These are phyloP conservation scores for Jimgerdemannia lactiflua DNA, from an alignment of 192 early-diverging fungal genomes.

Conservation along the genomic window DNA sequence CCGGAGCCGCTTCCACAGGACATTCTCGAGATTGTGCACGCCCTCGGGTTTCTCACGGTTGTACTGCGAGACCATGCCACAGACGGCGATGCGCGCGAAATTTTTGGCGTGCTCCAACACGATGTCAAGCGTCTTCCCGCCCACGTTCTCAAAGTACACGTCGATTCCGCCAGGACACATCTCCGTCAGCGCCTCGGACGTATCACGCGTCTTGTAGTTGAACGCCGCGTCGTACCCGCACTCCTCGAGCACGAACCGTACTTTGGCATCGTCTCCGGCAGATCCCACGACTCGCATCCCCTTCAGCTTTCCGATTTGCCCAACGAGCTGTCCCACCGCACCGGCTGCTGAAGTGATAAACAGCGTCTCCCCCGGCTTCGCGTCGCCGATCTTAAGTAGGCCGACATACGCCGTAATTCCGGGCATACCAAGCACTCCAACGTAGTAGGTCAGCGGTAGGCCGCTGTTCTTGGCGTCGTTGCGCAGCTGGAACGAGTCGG, in stretches of 20 bases:
- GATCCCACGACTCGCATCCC: constrained; percentile 81
- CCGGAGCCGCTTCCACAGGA: constrained; percentile 53
- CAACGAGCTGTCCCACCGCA: constrained; percentile 67
- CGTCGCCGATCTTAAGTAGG: constrained; percentile 58
- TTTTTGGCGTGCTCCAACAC: constrained; percentile 64
- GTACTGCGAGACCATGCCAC: constrained; percentile 77
- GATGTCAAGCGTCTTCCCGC: constrained; percentile 73
- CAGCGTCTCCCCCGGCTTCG: constrained; percentile 80
- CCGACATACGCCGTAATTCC: constrained; percentile 76
- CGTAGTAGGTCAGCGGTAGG: constrained; percentile 51
- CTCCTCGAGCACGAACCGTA: constrained; percentile 57
- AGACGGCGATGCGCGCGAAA: constrained; percentile 65
- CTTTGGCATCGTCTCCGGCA: constrained; percentile 85
- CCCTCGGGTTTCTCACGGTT: constrained; percentile 42
- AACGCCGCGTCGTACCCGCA: constrained; percentile 81
- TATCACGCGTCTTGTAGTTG: constrained; percentile 85
- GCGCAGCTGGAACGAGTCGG: constrained; percentile 21
- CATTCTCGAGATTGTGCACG: constrained; percentile 51
- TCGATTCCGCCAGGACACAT: constrained; percentile 80
- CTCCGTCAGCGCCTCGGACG: constrained; percentile 49
- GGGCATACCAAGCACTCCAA: constrained; percentile 70
- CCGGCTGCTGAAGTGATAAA: constrained; percentile 83
- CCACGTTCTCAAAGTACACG: constrained; percentile 88
- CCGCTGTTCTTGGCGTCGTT: constrained; percentile 34
- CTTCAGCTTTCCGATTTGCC: constrained; percentile 73